phyloP scores from a whole-genome alignment of 495 filamentous ascomycete genomes.

The Daldinia bambusicola region DNA sequence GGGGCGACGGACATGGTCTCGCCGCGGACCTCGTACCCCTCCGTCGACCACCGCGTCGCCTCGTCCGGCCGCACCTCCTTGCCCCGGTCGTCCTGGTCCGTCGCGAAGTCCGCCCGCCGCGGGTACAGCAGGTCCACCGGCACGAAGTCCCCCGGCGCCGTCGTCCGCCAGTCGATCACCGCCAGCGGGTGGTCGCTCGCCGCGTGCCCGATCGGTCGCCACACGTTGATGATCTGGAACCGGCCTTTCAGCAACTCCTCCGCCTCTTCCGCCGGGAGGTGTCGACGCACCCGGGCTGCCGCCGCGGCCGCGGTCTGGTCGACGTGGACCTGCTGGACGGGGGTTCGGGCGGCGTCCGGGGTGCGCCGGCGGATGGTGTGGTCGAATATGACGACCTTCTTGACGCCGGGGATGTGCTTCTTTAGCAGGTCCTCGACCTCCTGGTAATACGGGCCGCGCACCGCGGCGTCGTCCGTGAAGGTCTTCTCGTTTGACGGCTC shows the following conservation, averaged over 20 bases:
- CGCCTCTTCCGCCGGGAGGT: conserved; percentile 65
- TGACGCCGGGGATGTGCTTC: conserved; percentile 66
- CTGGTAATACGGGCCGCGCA: conserved; percentile 77
- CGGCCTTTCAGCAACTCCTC: conserved; percentile 67
- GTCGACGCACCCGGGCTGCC: conserved; percentile 69
- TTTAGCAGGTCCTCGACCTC: conserved; percentile 78
- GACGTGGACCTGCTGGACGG: conserved; percentile 80
- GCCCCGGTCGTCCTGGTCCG: conserved; percentile 50
- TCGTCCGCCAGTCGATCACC: conserved; percentile 71
- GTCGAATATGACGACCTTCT: conserved; percentile 81
- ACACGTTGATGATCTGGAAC: conserved; percentile 86
- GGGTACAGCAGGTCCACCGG: conserved; percentile 78
- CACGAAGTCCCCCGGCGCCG: conserved; percentile 72
- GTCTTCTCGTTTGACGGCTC: conserved; percentile 58
- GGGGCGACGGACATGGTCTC: conserved; percentile 62
- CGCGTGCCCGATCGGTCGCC: conserved; percentile 75
- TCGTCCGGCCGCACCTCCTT: conserved; percentile 50
- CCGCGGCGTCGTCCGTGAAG: conserved; percentile 69
- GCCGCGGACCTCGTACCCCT: conserved; percentile 58
- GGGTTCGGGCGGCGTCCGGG: conserved; percentile 64
- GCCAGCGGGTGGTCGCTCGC: conserved; percentile 76
- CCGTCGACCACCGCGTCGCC: conserved; percentile 39
- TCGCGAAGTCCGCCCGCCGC: conserved; percentile 55
- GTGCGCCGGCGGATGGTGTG: conserved; percentile 79
- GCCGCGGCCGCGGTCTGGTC: conserved; percentile 79